These are phyloP conservation scores for Paramyrothecium roridum DNA, from an alignment of 2,329 filamentous ascomycete genomes.

Conservation along the genomic window DNA sequence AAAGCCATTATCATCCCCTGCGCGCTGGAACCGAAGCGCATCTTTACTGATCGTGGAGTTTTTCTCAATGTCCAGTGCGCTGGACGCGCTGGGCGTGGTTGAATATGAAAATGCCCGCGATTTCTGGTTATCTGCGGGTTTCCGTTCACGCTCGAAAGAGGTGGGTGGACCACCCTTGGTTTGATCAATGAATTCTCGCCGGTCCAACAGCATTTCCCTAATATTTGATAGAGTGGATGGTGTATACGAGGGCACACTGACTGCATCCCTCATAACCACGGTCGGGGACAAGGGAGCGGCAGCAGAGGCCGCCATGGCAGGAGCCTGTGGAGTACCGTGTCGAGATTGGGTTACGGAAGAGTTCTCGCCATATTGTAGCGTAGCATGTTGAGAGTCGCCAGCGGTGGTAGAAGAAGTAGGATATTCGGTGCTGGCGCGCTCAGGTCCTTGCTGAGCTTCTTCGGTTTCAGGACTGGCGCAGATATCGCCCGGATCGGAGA, in stretches of 20 bases:
- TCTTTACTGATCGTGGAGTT: conserved; percentile 15
- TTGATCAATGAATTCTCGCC: conserved; percentile 26
- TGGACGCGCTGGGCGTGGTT: conserved; percentile 13
- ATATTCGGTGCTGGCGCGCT: conserved; percentile 2
- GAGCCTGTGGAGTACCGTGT: conserved; percentile 18
- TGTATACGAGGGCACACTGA: conserved; percentile 27
- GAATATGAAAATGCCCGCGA: conserved; percentile 19
- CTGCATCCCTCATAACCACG: conserved; percentile 22
- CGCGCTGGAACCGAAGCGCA: conserved; percentile 6
- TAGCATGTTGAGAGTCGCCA: conserved; percentile 27
- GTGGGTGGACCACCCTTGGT: conserved; percentile 23
- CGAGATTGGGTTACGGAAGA: conserved; percentile 33
- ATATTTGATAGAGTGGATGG: conserved; percentile 27
- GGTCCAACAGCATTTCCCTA: conserved; percentile 32
- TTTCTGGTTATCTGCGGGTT: conserved; percentile 17
- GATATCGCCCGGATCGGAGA: not conserved
- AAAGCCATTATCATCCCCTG: conserved; percentile 13
- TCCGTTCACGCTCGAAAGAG: conserved; percentile 31
- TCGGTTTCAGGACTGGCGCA: not conserved
- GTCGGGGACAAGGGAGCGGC: conserved; percentile 26
- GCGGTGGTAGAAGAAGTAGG: conserved; percentile 4
- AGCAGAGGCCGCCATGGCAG: conserved; percentile 27
- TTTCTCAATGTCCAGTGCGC: conserved; percentile 14
- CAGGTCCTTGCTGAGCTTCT: not conserved
- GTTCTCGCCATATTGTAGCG: conserved; percentile 28